A percentile compares a stretch with the other conserved stretches of the same genome.
These are phyloP conservation scores for Lumnitzera racemosa DNA, from an alignment of 345 rosid species.

Conservation along the genomic window DNA sequence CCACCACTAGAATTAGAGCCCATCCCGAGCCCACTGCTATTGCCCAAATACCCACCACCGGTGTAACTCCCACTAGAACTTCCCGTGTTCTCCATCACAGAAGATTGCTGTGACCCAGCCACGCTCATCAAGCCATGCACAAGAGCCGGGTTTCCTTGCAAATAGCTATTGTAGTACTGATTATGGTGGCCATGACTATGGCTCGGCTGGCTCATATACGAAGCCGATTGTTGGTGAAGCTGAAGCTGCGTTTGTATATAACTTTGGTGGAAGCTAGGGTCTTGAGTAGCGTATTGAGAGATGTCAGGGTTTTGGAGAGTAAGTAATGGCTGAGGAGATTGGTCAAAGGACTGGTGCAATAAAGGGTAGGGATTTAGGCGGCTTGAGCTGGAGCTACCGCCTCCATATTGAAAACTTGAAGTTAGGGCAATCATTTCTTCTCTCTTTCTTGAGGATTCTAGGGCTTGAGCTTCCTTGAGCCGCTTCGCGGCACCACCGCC, in stretches of 20 bases:
- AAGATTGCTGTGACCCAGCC: conserved; percentile 22
- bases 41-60: conserved; percentile 6
- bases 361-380: conserved; percentile 57
- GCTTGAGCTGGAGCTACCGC: conserved; percentile 35
- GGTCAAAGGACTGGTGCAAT: conserved; percentile 51
- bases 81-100: conserved; percentile 27
- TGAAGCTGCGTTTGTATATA: conserved; percentile 81
- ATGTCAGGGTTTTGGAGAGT: conserved; percentile 69
- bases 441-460: conserved; percentile 71
- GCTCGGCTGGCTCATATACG: conserved; percentile 33
- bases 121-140: conserved; percentile 62
- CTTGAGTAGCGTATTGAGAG: conserved; percentile 45
- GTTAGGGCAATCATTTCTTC: conserved; percentile 87
- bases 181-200: conserved; percentile 18
- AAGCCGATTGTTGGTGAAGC: conserved; percentile 31
- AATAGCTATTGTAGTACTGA: conserved; percentile 60
- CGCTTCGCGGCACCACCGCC: conserved; percentile 98
- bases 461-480: conserved; percentile 94
- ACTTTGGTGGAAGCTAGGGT: conserved; percentile 47
- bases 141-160: conserved; percentile 60
- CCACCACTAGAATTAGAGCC: conserved; percentile 38
- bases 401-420: conserved; percentile 56
- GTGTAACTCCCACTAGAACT: conserved; percentile 37
- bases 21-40: conserved; percentile 48
- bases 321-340: conserved; percentile 45